phyloP scores from a whole-genome alignment of 805 yeast species.

The Metschnikowia hibisci region DNA sequence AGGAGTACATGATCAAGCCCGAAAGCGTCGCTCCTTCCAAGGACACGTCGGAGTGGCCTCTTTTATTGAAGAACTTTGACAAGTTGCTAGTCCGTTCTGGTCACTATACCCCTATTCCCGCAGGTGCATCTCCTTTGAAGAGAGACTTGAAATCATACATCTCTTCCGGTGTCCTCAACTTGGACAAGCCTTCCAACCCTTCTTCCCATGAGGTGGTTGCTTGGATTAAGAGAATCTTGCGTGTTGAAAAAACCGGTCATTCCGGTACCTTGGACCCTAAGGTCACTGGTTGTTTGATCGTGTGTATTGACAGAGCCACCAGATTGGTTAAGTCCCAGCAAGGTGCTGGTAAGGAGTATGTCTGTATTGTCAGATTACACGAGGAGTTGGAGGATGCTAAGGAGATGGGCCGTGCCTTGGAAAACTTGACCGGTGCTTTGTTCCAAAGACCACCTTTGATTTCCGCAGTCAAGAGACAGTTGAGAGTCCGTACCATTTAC shows the following conservation, averaged over 20 bases:
- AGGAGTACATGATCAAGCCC: conserved; percentile 82
- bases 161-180: conserved; percentile 92
- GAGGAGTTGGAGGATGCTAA: conserved; percentile 88
- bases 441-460: conserved; percentile 99
- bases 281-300: conserved; percentile 98
- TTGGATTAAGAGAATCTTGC: conserved; percentile 93
- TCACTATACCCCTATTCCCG: conserved; percentile 95
- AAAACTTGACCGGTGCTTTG: conserved; percentile 95
- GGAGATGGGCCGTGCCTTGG: conserved; percentile 81
- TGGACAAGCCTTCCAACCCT: conserved; percentile 98
- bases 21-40: conserved; percentile 72
- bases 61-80: conserved; percentile 89
- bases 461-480: conserved; percentile 98
- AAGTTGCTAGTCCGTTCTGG: conserved; percentile 91
- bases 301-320: conserved; percentile 97
- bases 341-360: conserved; percentile 99
- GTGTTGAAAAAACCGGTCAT: conserved; percentile 97
- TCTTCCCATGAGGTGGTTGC: conserved; percentile 99
- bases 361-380: conserved; percentile 93
- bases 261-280: conserved; percentile 98
- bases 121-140: conserved; percentile 91
- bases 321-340: conserved; percentile 97
- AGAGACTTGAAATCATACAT: conserved; percentile 89
- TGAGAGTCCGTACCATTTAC: conserved; percentile 96
- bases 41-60: conserved; percentile 94